These are phyloP conservation scores for Leersia perrieri DNA, from an alignment of 176 grass and related monocot species.

Conservation along the genomic window DNA sequence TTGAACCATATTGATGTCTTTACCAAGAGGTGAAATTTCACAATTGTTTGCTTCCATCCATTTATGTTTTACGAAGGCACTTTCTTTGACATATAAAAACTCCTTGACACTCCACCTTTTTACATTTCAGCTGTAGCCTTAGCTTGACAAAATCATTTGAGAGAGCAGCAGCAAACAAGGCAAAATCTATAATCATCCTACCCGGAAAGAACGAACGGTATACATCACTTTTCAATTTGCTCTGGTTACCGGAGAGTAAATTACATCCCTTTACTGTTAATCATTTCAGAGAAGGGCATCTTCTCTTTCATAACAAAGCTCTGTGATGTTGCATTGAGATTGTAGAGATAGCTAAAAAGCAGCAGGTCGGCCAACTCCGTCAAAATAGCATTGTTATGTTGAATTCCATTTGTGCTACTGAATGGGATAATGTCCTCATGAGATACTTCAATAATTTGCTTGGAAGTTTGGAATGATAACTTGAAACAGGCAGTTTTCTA, in stretches of 20 bases:
- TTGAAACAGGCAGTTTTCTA: not conserved
- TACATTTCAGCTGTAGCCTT: conserved; percentile 78
- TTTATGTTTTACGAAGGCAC: conserved; percentile 7
- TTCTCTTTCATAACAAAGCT: not conserved
- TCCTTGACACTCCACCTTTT: not conserved
- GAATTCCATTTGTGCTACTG: conserved; percentile 6
- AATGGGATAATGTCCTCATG: not conserved
- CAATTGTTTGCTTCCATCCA: not conserved
- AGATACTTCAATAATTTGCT: conserved; percentile 1
- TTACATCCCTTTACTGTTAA: conserved; percentile 5
- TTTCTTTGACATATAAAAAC: conserved; percentile 23
- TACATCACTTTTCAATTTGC: conserved; percentile 31
- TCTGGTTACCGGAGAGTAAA: not conserved
- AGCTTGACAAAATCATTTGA: conserved; percentile 96
- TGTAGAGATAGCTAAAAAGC: not conserved
- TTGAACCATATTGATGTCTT: conserved; percentile 87
- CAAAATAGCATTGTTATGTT: not conserved
- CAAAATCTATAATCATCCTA: conserved; percentile 89
- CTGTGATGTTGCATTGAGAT: conserved; percentile 16
- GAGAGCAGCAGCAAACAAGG: conserved; percentile 91
- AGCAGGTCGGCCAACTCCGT: not conserved
- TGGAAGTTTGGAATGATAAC: conserved; percentile 10
- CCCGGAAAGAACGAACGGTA: conserved; percentile 72
- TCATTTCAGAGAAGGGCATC: conserved; percentile 20
- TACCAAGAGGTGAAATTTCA: conserved; percentile 70